phyloP scores from a whole-genome alignment of 2,329 filamentous ascomycete species.

The Delphinella strobiligena region DNA sequence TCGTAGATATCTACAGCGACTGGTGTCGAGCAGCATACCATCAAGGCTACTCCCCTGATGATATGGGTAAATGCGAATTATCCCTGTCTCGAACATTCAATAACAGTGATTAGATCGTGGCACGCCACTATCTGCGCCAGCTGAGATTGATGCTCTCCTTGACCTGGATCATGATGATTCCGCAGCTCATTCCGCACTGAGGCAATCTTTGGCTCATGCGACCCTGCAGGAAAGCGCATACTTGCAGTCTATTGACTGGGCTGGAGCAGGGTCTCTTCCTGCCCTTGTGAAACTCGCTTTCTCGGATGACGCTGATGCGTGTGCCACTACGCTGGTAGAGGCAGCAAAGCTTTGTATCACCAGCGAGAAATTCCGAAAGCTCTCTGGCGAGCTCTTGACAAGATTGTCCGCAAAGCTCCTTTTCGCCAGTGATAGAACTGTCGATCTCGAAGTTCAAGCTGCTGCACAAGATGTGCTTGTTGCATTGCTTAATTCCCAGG shows the following conservation, averaged over 20 bases:
- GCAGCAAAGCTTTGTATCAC: not conserved
- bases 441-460: slow-evolving; percentile 6
- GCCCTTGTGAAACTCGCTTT: not conserved
- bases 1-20: slow-evolving; percentile 20
- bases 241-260: not conserved
- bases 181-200: slow-evolving; percentile 4
- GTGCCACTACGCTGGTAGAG: slow-evolving; percentile 2
- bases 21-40: not conserved
- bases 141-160: slow-evolving; percentile 3
- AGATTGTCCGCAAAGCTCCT: slow-evolving; percentile 1
- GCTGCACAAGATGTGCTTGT: slow-evolving; percentile 6
- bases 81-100: not conserved
- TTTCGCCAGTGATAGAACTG: not conserved
- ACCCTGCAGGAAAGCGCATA: not conserved
- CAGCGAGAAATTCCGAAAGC: not conserved
- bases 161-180: slow-evolving; percentile 3
- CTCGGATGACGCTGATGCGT: slow-evolving; percentile 7
- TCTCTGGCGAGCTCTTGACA: not conserved
- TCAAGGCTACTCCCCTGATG: not conserved
- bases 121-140: not conserved
- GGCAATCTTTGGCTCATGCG: slow-evolving; percentile 1
- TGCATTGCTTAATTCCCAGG: not conserved
- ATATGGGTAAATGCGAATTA: not conserved
- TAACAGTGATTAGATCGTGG: not conserved
- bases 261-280: not conserved